A percentile compares a stretch with the other conserved stretches of the same genome.
Evolutionary conservation across 768 basidiomycete species (phyloP).

Genomic region (Lentinula sp.): DNA sequence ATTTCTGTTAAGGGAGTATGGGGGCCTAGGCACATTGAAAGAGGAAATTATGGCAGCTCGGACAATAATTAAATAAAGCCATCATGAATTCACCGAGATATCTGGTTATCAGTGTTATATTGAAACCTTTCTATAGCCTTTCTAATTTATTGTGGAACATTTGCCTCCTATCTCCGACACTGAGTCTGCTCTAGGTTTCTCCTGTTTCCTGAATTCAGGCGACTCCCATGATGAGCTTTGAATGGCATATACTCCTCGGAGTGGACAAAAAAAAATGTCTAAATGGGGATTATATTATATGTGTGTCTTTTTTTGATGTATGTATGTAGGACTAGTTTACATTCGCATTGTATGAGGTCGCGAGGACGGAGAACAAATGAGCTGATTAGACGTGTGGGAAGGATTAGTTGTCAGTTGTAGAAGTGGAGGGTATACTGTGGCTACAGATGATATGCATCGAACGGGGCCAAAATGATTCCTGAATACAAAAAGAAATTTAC

Average conservation of each 20-base stretch:
- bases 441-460: slow-evolving; percentile 2
- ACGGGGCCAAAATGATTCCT: not conserved
- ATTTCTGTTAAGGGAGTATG: too few species aligned
- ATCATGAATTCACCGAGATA: too few species aligned
- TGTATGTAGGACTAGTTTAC: not conserved
- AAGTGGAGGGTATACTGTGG: not conserved
- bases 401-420: not conserved
- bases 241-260: not conserved
- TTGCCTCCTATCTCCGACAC: not conserved
- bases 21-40: too few species aligned
- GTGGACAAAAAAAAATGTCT: not conserved
- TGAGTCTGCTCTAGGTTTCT: not conserved
- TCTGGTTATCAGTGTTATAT: too few species aligned
- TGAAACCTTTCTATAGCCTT: too few species aligned
- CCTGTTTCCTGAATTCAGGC: not conserved
- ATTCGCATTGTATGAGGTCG: not conserved
- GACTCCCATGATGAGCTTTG: not conserved
- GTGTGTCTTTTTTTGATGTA: not conserved
- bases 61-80: too few species aligned
- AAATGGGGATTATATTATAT: not conserved
- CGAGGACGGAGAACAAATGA: not conserved
- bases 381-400: not conserved
- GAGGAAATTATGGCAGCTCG: too few species aligned
- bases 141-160: too few species aligned
- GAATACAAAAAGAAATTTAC: not conserved